Conservation (phyloP, 2,329 filamentous ascomycete genomes). For the Pezicula rhizophila region DNA sequence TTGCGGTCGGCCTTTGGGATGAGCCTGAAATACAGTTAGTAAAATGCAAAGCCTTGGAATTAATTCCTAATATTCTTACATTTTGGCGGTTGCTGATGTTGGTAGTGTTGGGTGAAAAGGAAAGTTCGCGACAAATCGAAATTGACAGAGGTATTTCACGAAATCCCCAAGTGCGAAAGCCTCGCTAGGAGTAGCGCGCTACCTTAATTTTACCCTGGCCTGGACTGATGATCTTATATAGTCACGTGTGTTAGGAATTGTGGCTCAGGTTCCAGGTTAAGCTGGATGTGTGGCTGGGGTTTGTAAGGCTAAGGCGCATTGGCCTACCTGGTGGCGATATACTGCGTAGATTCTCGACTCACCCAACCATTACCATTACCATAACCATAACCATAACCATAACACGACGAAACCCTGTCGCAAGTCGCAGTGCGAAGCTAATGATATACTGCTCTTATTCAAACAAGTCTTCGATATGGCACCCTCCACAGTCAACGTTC, state of each 20-base stretch:
- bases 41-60: not conserved
- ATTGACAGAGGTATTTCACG: not conserved
- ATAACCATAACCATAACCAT: not conserved
- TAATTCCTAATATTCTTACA: conserved; percentile 24
- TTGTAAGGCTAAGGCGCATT: no score
- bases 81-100: conserved; percentile 39
- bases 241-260: no score
- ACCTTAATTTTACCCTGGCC: no score
- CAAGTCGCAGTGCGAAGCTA: not conserved
- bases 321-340: no score
- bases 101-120: not conserved
- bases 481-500: conserved; percentile 62
- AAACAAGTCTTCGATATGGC: conserved; percentile 41
- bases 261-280: no score
- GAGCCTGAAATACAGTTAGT: conserved; percentile 63
- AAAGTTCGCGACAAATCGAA: conserved; percentile 4
- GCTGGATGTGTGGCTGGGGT: no score
- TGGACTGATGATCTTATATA: no score
- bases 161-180: not conserved
- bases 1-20: conserved; percentile 99
- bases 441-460: not conserved
- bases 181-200: no score
- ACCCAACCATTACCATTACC: not conserved
- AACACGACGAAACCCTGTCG: not conserved
- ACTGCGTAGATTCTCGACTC: no score